phyloP scores from a whole-genome alignment of 495 filamentous ascomycete genomes.

The Aspergillus olivimuriae region DNA sequence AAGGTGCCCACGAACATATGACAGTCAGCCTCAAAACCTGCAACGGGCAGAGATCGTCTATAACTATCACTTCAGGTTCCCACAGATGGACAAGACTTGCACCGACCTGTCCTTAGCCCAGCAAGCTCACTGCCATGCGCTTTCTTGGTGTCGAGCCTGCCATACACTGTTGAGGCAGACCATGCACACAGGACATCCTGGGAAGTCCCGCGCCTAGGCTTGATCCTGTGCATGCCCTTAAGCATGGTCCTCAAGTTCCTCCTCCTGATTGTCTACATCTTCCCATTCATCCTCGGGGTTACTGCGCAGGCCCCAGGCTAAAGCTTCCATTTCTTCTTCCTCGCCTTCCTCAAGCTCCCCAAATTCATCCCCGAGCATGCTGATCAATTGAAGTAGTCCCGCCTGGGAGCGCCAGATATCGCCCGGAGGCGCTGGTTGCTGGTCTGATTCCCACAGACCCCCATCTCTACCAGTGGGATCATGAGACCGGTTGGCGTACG shows the following conservation, averaged over 20 bases:
- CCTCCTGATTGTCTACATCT: slow-evolving; percentile 1
- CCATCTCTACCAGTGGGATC: neutral
- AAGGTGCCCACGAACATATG: too few species aligned
- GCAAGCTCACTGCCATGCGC: too few species aligned
- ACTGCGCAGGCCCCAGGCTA: slow-evolving; percentile 2
- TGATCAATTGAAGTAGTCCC: slow-evolving; percentile 23
- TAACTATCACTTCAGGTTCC: too few species aligned
- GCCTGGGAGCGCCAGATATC: slow-evolving; percentile 19
- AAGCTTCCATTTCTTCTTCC: slow-evolving; percentile 11
- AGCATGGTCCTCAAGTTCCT: slow-evolving; percentile 1
- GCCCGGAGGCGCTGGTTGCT: slow-evolving; percentile 5
- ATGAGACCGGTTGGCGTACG: neutral
- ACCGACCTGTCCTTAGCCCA: too few species aligned
- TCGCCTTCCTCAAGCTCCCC: slow-evolving; percentile 10
- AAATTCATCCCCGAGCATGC: slow-evolving; percentile 24
- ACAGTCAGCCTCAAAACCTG: too few species aligned
- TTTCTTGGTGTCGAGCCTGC: too few species aligned
- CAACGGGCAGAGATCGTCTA: too few species aligned
- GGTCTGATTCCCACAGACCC: slow-evolving; percentile 7
- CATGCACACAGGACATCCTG: too few species aligned
- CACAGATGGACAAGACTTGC: too few species aligned
- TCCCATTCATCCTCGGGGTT: slow-evolving; percentile 19
- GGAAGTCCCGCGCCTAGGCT: too few species aligned
- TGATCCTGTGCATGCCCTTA: too few species aligned
- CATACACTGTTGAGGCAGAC: too few species aligned